These are phyloP conservation scores for Acer yangbiense DNA, from an alignment of 345 rosid species.

Conservation along the genomic window DNA sequence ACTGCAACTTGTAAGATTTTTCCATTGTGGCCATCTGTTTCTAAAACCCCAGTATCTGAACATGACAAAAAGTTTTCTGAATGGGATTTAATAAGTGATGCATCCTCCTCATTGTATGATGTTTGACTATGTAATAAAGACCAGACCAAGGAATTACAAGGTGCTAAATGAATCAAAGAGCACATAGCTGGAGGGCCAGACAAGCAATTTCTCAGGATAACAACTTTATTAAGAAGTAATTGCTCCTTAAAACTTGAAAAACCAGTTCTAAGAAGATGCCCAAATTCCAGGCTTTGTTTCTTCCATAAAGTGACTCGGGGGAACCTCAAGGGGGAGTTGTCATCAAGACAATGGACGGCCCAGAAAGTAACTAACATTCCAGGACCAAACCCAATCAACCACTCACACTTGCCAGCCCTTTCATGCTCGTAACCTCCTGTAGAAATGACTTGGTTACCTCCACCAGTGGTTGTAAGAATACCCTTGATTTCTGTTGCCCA, in stretches of 20 bases:
- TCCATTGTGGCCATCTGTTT: constrained; percentile 66
- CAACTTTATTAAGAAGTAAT: constrained; percentile 53
- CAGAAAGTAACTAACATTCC: constrained; percentile 65
- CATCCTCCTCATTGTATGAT: constrained; percentile 34
- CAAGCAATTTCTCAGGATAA: constrained; percentile 48
- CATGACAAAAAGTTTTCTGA: constrained; percentile 30
- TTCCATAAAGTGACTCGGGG: constrained; percentile 75
- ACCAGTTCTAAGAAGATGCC: constrained; percentile 33
- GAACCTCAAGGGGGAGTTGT: constrained; percentile 68
- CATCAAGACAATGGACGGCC: constrained; percentile 93
- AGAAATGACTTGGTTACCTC: constrained; percentile 36
- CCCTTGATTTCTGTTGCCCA: constrained; percentile 74
- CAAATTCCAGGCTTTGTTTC: constrained; percentile 41
- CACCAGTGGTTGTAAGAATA: constrained; percentile 47
- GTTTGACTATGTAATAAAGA: constrained; percentile 48
- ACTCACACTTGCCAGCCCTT: constrained; percentile 63
- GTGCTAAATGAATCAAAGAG: constrained; percentile 57
- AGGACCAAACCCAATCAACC: constrained; percentile 90
- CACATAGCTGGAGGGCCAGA: constrained; percentile 66
- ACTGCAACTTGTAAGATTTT: constrained; percentile 66
- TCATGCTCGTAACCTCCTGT: constrained; percentile 41
- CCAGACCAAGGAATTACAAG: constrained; percentile 54
- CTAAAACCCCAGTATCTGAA: constrained; percentile 40
- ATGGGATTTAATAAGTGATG: constrained; percentile 37
- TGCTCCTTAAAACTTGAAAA: constrained; percentile 35